A percentile compares a stretch with the other conserved stretches of the same genome.
phyloP scores from a whole-genome alignment of 1,139 yeast genomes.

The Geotrichum candidum region DNA sequence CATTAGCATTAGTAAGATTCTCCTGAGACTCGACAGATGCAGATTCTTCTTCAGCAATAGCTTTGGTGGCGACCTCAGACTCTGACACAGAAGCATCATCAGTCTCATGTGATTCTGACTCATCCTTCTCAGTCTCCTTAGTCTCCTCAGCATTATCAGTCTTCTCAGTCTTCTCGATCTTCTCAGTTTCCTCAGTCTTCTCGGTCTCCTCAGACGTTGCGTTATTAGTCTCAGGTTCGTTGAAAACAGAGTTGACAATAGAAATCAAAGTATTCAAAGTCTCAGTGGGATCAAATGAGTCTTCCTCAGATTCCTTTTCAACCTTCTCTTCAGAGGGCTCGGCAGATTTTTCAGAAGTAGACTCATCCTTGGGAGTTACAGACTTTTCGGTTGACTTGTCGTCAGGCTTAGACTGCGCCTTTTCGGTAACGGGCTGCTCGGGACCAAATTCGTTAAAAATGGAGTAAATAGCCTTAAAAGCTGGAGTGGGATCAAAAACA shows the following conservation, averaged over 20 bases:
- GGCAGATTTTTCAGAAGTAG: background rate
- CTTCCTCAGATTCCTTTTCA: background rate
- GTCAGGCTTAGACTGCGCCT: background rate
- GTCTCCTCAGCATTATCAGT: background rate
- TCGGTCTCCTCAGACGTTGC: background rate
- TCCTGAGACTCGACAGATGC: background rate
- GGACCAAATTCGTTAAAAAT: background rate
- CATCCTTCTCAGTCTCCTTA: background rate
- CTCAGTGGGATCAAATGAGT: background rate
- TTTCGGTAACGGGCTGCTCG: background rate
- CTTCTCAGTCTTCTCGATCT: background rate
- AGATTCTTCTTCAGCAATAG: background rate
- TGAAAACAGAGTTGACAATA: background rate
- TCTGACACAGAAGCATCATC: background rate
- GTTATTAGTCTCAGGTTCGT: background rate
- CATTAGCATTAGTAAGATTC: background rate
- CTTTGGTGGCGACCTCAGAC: background rate
- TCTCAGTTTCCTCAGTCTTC: background rate
- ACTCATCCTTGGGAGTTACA: background rate
- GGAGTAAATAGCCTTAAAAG: background rate
- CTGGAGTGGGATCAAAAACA: background rate
- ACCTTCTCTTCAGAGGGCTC: background rate
- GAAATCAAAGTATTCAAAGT: background rate
- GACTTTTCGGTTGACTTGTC: background rate
- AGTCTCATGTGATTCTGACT: background rate